Evolutionary conservation across 495 filamentous ascomycete species (phyloP), one percentile per base, ranked within the genome.

Genomic region (Penicillium dipodomyicola): DNA sequence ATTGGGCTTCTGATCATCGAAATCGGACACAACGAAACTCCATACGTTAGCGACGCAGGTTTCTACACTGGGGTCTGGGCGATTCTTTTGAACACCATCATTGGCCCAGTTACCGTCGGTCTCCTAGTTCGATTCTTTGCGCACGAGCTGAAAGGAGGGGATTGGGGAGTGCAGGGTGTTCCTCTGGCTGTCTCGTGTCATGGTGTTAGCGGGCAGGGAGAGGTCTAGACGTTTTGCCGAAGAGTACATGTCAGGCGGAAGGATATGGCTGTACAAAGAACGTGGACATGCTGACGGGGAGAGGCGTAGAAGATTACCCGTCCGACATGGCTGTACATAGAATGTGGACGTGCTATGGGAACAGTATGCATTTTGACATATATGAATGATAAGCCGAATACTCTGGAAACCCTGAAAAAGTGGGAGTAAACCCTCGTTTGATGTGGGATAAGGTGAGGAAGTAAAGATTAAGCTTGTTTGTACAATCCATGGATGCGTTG

Each of bases 1-100:
- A 91, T 92, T 35, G 87, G 88, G 0, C 86, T 90, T 41, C 69
- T 92, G 22, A 89, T 92, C 43, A 84, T 87, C 15, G 82, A 88
- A 12, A 71, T 89, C 14, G 87, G 84, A 5, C 71, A 85, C 33
- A 73, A 73, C 23, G 54, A 69, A 37, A 71, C 70, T 2, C 55
- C 61, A 11, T 71, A 67, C 39, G 67, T 73, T 1, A 70, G 64
- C 12, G 45, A 66, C 14, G 68, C 71, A 7, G 70, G 68, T 0
- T 92, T 88, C 59, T 75, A 90, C 14, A 75, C 89, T 20, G 82
- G 83, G 0, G 79, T 84, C 1, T 92, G 87, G 89, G 89, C 88
- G 2, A 86, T 90, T 25, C 74, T 89, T 11, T 61, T 92, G 1
- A 90, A 87, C 58, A 92, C 90, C 0, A 77, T 92, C 25, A 64